A percentile compares a stretch with the other conserved stretches of the same genome.
Evolutionary conservation across 163 green algal genomes (phyloP).

Genomic region (Scenedesmus sp.): DNA sequence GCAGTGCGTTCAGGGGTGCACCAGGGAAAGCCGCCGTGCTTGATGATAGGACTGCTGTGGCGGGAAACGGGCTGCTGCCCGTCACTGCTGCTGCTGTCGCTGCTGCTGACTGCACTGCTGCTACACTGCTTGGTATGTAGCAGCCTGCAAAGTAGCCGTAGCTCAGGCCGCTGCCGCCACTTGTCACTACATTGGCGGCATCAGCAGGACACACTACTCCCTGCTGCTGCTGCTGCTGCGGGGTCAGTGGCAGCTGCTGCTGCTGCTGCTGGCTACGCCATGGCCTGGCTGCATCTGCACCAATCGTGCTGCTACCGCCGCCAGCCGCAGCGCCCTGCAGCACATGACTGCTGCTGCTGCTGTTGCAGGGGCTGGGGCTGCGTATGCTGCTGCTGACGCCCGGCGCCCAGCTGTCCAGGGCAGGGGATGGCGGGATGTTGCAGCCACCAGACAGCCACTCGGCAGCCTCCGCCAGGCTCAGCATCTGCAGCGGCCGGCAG

Average conservation of each 20-base stretch:
- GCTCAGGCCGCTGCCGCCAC: background rate
- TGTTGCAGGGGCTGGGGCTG: background rate
- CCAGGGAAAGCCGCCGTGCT: background rate
- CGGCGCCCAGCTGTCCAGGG: background rate
- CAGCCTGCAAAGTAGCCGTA: conserved; percentile 4
- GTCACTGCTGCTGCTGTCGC: background rate
- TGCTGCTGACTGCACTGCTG: background rate
- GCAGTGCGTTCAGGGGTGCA: background rate
- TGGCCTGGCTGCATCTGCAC: conserved; percentile 1
- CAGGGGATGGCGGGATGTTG: conserved; percentile 36
- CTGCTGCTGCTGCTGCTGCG: conserved; percentile 10
- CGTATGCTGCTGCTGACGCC: background rate
- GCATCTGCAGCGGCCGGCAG: background rate
- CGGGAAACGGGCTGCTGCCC: background rate
- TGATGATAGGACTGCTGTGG: background rate
- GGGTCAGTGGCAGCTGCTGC: background rate
- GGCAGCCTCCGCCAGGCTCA: background rate
- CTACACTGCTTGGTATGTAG: background rate
- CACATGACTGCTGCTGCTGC: background rate
- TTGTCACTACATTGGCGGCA: background rate
- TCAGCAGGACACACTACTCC: background rate
- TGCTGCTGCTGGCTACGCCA: background rate
- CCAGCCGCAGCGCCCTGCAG: background rate
- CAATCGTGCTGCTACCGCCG: background rate
- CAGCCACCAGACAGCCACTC: background rate